These are phyloP conservation scores for Saturnispora galanensis DNA, from an alignment of 805 yeast genomes.

Conservation along the genomic window DNA sequence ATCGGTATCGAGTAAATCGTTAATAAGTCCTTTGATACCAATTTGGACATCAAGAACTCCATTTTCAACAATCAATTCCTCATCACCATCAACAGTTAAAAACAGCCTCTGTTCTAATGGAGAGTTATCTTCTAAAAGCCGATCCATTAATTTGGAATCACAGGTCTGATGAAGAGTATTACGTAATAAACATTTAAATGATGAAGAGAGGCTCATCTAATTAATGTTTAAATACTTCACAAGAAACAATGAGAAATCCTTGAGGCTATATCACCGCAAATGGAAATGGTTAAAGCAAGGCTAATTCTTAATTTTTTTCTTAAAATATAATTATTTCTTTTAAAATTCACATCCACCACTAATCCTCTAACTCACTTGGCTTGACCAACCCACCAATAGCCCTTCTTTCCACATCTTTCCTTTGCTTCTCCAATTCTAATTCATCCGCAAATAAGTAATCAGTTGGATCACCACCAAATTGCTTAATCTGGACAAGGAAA, in stretches of 20 bases:
- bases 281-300: too few species aligned
- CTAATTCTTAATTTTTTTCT: neutral
- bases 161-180: too few species aligned
- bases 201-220: too few species aligned
- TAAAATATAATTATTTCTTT: neutral
- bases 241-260: too few species aligned
- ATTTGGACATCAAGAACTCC: neutral
- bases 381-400: conserved; percentile 93
- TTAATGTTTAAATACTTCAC: too few species aligned
- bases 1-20: neutral
- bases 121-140: too few species aligned
- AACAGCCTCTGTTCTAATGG: too few species aligned
- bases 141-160: too few species aligned
- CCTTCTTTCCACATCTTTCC: conserved; percentile 56
- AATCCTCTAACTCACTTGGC: conserved; percentile 88
- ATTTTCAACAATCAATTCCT: neutral
- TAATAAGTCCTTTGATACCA: neutral
- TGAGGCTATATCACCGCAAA: too few species aligned
- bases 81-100: neutral
- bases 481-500: conserved; percentile 92
- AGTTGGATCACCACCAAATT: conserved; percentile 90
- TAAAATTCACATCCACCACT: neutral
- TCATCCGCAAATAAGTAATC: conserved; percentile 94
- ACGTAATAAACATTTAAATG: too few species aligned
- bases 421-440: conserved; percentile 57